Percentiles rank a stretch among this genome's conserved stretches.
Evolutionary conservation across 441 rosid species (phyloP).

Genomic region (Populus hybrid): DNA sequence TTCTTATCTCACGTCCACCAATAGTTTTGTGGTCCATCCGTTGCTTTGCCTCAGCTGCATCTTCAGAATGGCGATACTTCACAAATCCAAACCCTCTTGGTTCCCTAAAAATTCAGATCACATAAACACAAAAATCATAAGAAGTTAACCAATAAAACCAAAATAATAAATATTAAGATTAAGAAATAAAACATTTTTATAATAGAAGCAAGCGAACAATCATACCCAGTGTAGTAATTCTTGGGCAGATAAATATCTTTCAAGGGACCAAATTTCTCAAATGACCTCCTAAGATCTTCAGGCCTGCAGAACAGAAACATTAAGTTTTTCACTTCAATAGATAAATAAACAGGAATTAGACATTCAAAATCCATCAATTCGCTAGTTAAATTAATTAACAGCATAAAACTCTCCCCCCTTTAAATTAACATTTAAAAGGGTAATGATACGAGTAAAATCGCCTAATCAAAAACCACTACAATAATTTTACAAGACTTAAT

Average conservation of each 20-base stretch:
- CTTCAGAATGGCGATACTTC: conserved; percentile 79
- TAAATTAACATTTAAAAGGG: background rate
- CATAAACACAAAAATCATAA: conserved; percentile 2
- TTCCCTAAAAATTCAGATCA: conserved; percentile 41
- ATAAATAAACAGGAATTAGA: background rate
- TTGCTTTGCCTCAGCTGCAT: conserved; percentile 90
- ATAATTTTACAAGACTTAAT: background rate
- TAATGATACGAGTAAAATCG: background rate
- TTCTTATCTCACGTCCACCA: conserved; percentile 92
- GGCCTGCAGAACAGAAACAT: conserved; percentile 43
- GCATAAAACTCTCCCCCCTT: background rate
- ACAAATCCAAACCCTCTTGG: conserved; percentile 97
- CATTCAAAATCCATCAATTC: background rate
- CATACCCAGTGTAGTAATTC: conserved; percentile 80
- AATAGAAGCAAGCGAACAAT: background rate
- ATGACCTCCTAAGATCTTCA: conserved; percentile 76
- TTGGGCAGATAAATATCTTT: conserved; percentile 85
- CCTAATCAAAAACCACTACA: background rate
- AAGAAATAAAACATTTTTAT: background rate
- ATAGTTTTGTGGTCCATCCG: conserved; percentile 71
- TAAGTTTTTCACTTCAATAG: background rate
- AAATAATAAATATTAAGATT: background rate
- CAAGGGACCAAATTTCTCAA: conserved; percentile 80
- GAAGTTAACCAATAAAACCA: background rate
- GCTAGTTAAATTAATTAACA: background rate